phyloP scores from a whole-genome alignment of 345 rosid genomes.

The Isatis tinctoria region DNA sequence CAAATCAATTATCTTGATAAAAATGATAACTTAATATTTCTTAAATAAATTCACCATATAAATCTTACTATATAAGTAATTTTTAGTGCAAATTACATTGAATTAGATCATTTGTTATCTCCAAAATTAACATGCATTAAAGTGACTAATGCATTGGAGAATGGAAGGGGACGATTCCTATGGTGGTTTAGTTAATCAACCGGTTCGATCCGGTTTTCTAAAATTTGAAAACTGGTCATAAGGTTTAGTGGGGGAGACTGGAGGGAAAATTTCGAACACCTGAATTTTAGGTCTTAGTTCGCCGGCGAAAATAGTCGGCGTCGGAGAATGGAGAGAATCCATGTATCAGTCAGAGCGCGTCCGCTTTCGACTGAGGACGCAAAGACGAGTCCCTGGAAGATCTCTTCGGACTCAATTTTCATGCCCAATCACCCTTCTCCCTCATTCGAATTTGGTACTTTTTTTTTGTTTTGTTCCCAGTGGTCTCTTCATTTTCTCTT shows the following conservation, averaged over 20 bases:
- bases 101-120: no score
- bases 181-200: background rate
- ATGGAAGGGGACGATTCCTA: background rate
- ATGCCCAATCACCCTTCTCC: slow-evolving; percentile 47
- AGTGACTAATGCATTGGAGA: no score
- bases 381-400: slow-evolving; percentile 74
- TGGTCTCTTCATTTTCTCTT: background rate
- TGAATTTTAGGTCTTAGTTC: slow-evolving; percentile 21
- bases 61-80: no score
- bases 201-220: slow-evolving; percentile 16
- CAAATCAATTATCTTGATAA: no score
- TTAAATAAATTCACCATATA: no score
- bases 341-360: slow-evolving; percentile 76
- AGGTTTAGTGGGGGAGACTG: background rate
- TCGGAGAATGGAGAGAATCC: slow-evolving; percentile 71
- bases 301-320: slow-evolving; percentile 25
- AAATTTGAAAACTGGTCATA: slow-evolving; percentile 1
- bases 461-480: background rate
- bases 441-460: slow-evolving; percentile 69
- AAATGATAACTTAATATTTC: no score
- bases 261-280: slow-evolving; percentile 30
- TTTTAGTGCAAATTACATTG: no score
- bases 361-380: slow-evolving; percentile 79
- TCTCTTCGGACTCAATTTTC: slow-evolving; percentile 63
- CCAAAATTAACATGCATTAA: no score